Percentiles rank a stretch among this genome's conserved stretches.
These are phyloP conservation scores for Candida silvicultrix DNA, from an alignment of 805 yeast species.

Conservation along the genomic window DNA sequence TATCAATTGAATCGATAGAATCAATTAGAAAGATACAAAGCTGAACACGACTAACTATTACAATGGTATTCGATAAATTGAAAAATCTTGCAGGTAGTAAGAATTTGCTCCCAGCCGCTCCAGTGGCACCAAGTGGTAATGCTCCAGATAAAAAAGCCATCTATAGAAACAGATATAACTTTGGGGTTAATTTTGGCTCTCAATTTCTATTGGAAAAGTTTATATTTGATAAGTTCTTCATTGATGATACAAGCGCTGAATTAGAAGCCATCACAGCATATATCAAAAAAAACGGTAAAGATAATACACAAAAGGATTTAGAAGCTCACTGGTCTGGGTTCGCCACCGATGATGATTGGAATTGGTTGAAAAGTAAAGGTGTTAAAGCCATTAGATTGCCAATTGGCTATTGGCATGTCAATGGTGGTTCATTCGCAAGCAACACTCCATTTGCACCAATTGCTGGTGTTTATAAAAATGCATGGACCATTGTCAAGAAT, in stretches of 20 bases:
- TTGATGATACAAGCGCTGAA: constrained; percentile 57
- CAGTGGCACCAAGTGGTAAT: constrained; percentile 22
- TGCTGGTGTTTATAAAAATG: constrained; percentile 52
- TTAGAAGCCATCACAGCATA: constrained; percentile 58
- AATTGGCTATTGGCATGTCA: constrained; percentile 86
- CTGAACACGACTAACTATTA: no score
- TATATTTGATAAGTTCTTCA: constrained; percentile 60
- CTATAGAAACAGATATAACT: constrained; percentile 55
- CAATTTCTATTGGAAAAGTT: constrained; percentile 76
- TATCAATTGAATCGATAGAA: background rate
- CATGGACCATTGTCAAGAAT: constrained; percentile 62
- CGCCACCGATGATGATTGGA: constrained; percentile 69
- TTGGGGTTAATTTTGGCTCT: constrained; percentile 84
- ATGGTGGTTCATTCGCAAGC: constrained; percentile 48
- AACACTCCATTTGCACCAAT: constrained; percentile 59
- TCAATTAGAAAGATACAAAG: no score
- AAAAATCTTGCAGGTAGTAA: constrained; percentile 1
- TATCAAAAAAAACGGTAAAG: constrained; percentile 43
- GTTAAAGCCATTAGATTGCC: constrained; percentile 85
- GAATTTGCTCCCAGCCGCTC: constrained; percentile 12
- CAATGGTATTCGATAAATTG: constrained; percentile 4
- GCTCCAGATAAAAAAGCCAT: constrained; percentile 38
- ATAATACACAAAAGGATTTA: constrained; percentile 44
- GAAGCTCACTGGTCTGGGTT: constrained; percentile 64
- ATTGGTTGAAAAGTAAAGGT: constrained; percentile 58